Evolutionary conservation across 768 basidiomycete species (phyloP), one percentile per base, ranked within the genome.

Genomic region (Dioszegia aurantiaca): DNA sequence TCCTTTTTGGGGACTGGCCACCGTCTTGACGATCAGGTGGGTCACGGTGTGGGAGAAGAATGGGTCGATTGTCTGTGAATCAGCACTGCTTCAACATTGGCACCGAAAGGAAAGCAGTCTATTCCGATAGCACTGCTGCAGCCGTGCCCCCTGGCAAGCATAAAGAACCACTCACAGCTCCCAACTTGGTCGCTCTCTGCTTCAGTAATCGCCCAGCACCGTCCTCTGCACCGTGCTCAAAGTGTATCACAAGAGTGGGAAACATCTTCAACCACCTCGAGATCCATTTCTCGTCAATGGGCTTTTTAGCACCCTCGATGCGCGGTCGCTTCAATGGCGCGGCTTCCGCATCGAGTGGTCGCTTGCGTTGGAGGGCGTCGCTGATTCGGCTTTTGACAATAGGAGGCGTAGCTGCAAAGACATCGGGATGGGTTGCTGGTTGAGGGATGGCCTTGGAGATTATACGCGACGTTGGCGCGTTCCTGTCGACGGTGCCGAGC

Each of bases 41-140:
- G 91, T 92, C 24, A 94, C 84, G 46, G 84, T 82, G 46, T 82
- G 85, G 28, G 88, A 89, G 76, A 97, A 93, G 81, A 95, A 95
- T 60, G 85, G 83, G 48, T 94, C 90, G 56, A 90, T 83, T 56
- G 80, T 81, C 95, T 98, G 31, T 23, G 30, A 27, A 43, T 26
- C 41, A n/a, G n/a, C n/a, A n/a, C n/a, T n/a, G n/a, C n/a, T n/a
- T n/a, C n/a, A n/a, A n/a, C n/a, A n/a, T n/a, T n/a, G n/a, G n/a
- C n/a, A n/a, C n/a, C n/a, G n/a, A n/a, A n/a, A n/a, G n/a, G n/a
- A n/a, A n/a, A n/a, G n/a, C n/a, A n/a, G n/a, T n/a, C n/a, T n/a
- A n/a, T n/a, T n/a, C n/a, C n/a, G n/a, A n/a, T n/a, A n/a, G n/a
- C n/a, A n/a, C n/a, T n/a, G n/a, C n/a, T n/a, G n/a, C n/a, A n/a